Evolutionary conservation across 352 stramenopile species (phyloP).

Genomic region (Phytophthora ramorum): DNA sequence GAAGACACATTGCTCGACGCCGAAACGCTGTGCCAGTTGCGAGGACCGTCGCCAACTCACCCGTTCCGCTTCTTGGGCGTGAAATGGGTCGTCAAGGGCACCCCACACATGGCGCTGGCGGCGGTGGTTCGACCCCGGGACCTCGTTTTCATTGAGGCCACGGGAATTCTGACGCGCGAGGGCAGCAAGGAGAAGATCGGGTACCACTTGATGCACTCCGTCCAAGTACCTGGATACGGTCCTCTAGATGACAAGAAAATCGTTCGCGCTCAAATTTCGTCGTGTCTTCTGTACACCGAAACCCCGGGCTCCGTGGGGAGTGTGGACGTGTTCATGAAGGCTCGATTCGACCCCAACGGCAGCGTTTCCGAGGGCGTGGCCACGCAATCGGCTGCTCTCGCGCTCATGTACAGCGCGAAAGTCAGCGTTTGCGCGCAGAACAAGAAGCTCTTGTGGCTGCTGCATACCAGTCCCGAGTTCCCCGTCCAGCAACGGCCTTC

Average conservation of each 20-base stretch:
- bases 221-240: slow-evolving; percentile 40
- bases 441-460: slow-evolving; percentile 52
- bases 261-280: slow-evolving; percentile 43
- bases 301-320: slow-evolving; percentile 16
- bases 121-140: slow-evolving; percentile 43
- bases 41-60: slow-evolving; percentile 39
- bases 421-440: slow-evolving; percentile 39
- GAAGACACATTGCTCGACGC: slow-evolving; percentile 58
- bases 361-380: slow-evolving; percentile 33
- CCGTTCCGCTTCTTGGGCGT: slow-evolving; percentile 57
- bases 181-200: slow-evolving; percentile 40
- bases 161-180: slow-evolving; percentile 40
- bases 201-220: slow-evolving; percentile 60
- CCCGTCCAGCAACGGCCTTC: slow-evolving; percentile 10
- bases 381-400: slow-evolving; percentile 31
- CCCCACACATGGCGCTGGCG: slow-evolving; percentile 25
- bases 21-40: slow-evolving; percentile 56
- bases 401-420: slow-evolving; percentile 35
- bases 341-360: slow-evolving; percentile 39
- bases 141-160: slow-evolving; percentile 52
- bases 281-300: slow-evolving; percentile 49
- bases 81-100: slow-evolving; percentile 58
- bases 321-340: slow-evolving; percentile 49
- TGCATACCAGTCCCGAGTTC: slow-evolving; percentile 28
- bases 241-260: slow-evolving; percentile 44